Percentiles rank a stretch among this genome's conserved stretches.
Conservation (phyloP, 345 rosid species). For the Luvunga scandens region DNA sequence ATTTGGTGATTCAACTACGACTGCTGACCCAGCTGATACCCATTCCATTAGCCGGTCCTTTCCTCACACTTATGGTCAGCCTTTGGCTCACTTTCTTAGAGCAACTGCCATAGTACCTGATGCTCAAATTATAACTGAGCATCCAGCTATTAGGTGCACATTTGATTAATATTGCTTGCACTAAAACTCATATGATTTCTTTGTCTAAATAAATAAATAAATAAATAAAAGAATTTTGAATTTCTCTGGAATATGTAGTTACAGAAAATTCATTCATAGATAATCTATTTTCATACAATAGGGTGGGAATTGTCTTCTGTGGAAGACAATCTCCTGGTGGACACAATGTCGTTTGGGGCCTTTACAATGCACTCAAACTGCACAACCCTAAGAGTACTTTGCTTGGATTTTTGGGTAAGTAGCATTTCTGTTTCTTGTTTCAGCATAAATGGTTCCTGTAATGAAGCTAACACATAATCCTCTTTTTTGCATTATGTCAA, state of each 20-base stretch:
- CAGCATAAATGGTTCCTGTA: background rate
- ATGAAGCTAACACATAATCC: too few relatives aligned
- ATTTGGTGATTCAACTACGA: conserved; percentile 76
- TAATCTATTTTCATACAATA: conserved; percentile 22
- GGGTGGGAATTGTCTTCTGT: conserved; percentile 91
- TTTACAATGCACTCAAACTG: conserved; percentile 67
- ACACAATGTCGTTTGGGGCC: conserved; percentile 97
- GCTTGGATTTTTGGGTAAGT: conserved; percentile 85
- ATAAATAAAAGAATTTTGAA: background rate
- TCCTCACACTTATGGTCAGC: conserved; percentile 85
- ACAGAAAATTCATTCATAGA: background rate
- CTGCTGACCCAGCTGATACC: conserved; percentile 64
- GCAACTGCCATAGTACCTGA: conserved; percentile 80
- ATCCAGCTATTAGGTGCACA: conserved; percentile 64
- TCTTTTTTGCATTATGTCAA: background rate
- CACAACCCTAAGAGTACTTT: conserved; percentile 74
- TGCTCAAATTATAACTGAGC: conserved; percentile 89
- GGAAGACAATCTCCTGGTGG: conserved; percentile 99
- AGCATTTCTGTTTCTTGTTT: conserved; percentile 4
- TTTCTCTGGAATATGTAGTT: background rate
- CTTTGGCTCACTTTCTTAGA: conserved; percentile 93
- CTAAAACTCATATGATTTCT: background rate
- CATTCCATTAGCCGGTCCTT: conserved; percentile 63
- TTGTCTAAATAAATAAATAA: too few relatives aligned
- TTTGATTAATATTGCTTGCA: background rate